Conservation (phyloP, 2,329 filamentous ascomycete species). For the Clonostachys solani region DNA sequence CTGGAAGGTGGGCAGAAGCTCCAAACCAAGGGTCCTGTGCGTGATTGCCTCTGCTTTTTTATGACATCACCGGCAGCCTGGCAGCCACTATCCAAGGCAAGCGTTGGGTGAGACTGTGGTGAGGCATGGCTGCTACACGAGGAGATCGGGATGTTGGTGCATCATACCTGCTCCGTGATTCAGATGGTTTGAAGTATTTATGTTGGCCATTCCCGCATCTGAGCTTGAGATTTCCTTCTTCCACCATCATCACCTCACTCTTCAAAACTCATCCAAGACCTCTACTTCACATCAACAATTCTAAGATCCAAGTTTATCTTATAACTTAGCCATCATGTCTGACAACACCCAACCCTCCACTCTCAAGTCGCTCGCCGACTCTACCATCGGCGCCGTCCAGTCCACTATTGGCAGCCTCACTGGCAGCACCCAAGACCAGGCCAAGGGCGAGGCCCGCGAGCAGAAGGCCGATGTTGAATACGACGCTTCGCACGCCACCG, state of each 20-base stretch:
- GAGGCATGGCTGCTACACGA: too few relatives aligned
- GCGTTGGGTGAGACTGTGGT: too few relatives aligned
- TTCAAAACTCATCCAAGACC: background rate
- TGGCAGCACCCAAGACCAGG: constrained; percentile 65
- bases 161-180: too few relatives aligned
- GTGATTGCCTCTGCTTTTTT: background rate
- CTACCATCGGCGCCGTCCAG: constrained; percentile 69
- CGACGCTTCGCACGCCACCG: constrained; percentile 69
- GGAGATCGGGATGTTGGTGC: background rate
- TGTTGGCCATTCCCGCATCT: too few relatives aligned
- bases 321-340: constrained; percentile 15
- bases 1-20: too few relatives aligned
- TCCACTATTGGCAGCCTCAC: constrained; percentile 68
- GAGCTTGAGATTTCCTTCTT: background rate
- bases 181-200: too few relatives aligned
- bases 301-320: background rate
- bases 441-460: constrained; percentile 61
- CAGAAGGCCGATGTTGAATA: constrained; percentile 62
- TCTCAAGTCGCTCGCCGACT: constrained; percentile 72
- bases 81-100: too few relatives aligned
- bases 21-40: too few relatives aligned
- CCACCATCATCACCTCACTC: background rate
- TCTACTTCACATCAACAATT: background rate
- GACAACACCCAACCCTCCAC: constrained; percentile 55
- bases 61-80: background rate